Evolutionary conservation across 2,329 filamentous ascomycete species (phyloP), one percentile per base, ranked within the genome.

Genomic region (Hypomyces rosellus): DNA sequence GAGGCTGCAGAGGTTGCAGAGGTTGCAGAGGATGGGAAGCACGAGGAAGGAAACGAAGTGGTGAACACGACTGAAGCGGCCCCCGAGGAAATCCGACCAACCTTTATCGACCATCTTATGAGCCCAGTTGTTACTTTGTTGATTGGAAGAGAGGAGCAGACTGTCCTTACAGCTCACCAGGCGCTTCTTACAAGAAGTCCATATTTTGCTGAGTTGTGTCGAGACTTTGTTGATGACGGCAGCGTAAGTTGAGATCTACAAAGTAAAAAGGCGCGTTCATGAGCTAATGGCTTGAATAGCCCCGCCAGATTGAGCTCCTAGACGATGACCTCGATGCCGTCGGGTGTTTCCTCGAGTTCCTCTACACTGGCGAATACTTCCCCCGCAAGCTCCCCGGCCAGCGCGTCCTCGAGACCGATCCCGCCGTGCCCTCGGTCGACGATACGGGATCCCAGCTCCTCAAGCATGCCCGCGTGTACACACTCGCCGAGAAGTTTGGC

Each of bases 401-500:
- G 60, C 83, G 82, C 40, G 71, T 76, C 25, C 81, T 95, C 42
- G 88, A 95, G 64, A 66, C 75, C 49, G 86, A 92, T 63, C 78
- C 85, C 0, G 69, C 77, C 7, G 66, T 82, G 12, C 86, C 86
- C 3, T 65, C 71, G 1, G 74, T 88, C 50, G 90, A 96, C 69
- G 78, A 88, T 64, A 81, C 80, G n/a, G 90, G 90, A 57, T 78
- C 85, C 13, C 87, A 92, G 63, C 83, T 96, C 15, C 82, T 96
- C 54, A 89, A 88, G 63, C 91, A 96, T 66, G 91, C 91, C 18
- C 86, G 87, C 56, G 81, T 96, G 56, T 96, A 96, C 74, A 96
- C 89, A 0, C 76, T 96, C 20, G 90, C 89, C 20, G 86, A 90
- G 61, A 89, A 86, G 69, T 84, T 93, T 54, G 79, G 82, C 38